These are phyloP conservation scores for Kwoniella heveanensis DNA, from an alignment of 768 basidiomycete species.

Conservation along the genomic window DNA sequence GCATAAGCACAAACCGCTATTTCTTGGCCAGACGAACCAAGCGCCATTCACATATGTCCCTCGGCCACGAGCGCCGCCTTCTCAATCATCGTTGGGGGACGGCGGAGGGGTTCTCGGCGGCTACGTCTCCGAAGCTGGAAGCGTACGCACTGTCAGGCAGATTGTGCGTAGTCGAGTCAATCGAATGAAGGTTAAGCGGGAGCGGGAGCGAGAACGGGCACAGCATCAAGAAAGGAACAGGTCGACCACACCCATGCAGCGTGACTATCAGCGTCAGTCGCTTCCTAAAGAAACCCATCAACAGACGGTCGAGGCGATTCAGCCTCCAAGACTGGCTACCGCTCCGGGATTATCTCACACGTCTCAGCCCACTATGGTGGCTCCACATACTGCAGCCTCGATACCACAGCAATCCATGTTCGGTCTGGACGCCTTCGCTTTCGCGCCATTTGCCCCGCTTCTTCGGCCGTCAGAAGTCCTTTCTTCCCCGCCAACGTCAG, in stretches of 20 bases:
- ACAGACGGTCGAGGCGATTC: neutral
- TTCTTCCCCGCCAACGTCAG: slow-evolving; percentile 7
- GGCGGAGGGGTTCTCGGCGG: slow-evolving; percentile 2
- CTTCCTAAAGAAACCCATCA: neutral
- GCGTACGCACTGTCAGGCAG: slow-evolving; percentile 20
- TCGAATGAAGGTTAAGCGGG: neutral
- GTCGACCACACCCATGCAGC: slow-evolving; percentile 13
- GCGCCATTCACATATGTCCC: slow-evolving; percentile 32
- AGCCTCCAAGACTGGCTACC: neutral
- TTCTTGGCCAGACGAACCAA: slow-evolving; percentile 38
- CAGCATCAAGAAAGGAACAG: slow-evolving; percentile 1
- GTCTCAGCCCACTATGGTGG: neutral
- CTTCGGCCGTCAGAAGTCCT: slow-evolving; percentile 8
- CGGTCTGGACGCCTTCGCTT: slow-evolving; percentile 14
- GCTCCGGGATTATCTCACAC: neutral
- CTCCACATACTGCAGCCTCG: neutral
- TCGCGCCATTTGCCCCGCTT: slow-evolving; percentile 17
- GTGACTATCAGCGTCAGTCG: slow-evolving; percentile 7
- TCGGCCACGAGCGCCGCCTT: slow-evolving; percentile 8
- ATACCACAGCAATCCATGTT: slow-evolving; percentile 11
- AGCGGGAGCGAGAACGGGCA: neutral
- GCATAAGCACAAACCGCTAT: neutral
- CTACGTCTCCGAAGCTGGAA: slow-evolving; percentile 23
- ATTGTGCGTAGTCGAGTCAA: slow-evolving; percentile 6
- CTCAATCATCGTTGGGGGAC: slow-evolving; percentile 7